These are phyloP conservation scores for Pleurotus eryngii DNA, from an alignment of 768 basidiomycete genomes.

Conservation along the genomic window DNA sequence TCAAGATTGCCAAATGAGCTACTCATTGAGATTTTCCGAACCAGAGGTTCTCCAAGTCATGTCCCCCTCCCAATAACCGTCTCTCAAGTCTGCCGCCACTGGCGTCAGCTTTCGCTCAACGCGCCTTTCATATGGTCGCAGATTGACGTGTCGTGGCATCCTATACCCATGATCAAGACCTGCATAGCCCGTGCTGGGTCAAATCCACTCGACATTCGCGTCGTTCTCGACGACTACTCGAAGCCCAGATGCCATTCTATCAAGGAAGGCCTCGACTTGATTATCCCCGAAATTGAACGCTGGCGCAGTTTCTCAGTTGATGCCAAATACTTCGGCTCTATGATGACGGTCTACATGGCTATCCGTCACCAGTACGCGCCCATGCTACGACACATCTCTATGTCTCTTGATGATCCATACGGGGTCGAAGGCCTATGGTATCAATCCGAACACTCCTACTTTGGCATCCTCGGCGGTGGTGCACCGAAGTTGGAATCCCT, in stretches of 20 bases:
- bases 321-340: conserved; percentile 3
- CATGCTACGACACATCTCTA: not conserved
- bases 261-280: conserved; percentile 2
- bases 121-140: not conserved
- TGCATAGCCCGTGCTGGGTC: conserved; percentile 2
- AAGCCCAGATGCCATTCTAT: conserved; percentile 1
- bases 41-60: not conserved
- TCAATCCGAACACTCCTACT: conserved; percentile 4
- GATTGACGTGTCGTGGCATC: conserved; percentile 6
- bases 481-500: not conserved
- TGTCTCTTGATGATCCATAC: not conserved
- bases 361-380: conserved; percentile 5
- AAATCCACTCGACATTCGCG: conserved; percentile 2
- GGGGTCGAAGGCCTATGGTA: conserved; percentile 3
- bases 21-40: not conserved
- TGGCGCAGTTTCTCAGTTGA: conserved; percentile 2
- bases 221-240: conserved; percentile 5
- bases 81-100: conserved; percentile 1
- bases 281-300: conserved; percentile 4
- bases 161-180: not conserved
- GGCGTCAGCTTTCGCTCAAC: conserved; percentile 1
- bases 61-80: not conserved
- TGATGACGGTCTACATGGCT: conserved; percentile 1
- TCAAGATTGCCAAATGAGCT: conserved; percentile 2
- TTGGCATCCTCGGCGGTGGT: conserved; percentile 1